A percentile compares a stretch with the other conserved stretches of the same genome.
These are phyloP conservation scores for Emericellopsis atlantica DNA, from an alignment of 2,329 filamentous ascomycete genomes.

Conservation along the genomic window DNA sequence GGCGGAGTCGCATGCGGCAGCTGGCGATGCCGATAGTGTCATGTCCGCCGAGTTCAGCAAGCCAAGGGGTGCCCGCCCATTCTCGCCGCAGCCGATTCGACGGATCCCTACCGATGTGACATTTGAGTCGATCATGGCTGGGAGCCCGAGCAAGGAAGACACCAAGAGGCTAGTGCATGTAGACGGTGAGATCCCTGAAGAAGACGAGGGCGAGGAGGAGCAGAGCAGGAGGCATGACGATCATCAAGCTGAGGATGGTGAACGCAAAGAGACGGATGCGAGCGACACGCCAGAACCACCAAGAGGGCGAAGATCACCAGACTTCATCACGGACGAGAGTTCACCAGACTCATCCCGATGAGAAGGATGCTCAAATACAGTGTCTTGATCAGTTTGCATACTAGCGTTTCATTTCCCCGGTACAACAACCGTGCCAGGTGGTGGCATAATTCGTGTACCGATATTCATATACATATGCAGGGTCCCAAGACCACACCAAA, in stretches of 20 bases:
- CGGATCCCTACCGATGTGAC: conserved; percentile 26
- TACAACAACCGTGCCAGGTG: no score
- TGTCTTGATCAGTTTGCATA: neutral
- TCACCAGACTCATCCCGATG: conserved; percentile 8
- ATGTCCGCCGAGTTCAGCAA: conserved; percentile 41
- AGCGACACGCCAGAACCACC: conserved; percentile 4
- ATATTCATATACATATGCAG: no score
- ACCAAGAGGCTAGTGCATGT: neutral
- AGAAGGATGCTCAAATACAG: neutral
- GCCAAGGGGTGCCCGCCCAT: conserved; percentile 41
- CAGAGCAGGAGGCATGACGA: conserved; percentile 5
- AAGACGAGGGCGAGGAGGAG: conserved; percentile 4
- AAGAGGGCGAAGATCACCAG: conserved; percentile 11
- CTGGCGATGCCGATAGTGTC: conserved; percentile 34
- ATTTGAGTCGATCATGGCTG: conserved; percentile 17
- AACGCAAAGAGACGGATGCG: neutral
- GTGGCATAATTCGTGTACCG: no score
- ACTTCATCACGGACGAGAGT: conserved; percentile 13
- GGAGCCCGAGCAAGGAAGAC: neutral
- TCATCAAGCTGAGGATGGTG: conserved; percentile 1
- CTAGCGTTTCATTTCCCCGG: neutral
- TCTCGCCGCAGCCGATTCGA: conserved; percentile 43
- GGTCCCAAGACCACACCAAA: no score
- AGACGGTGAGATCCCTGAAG: conserved; percentile 2
- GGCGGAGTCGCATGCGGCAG: conserved; percentile 13